Evolutionary conservation across 495 filamentous ascomycete species (phyloP).

Genomic region (Penicillium goetzii): DNA sequence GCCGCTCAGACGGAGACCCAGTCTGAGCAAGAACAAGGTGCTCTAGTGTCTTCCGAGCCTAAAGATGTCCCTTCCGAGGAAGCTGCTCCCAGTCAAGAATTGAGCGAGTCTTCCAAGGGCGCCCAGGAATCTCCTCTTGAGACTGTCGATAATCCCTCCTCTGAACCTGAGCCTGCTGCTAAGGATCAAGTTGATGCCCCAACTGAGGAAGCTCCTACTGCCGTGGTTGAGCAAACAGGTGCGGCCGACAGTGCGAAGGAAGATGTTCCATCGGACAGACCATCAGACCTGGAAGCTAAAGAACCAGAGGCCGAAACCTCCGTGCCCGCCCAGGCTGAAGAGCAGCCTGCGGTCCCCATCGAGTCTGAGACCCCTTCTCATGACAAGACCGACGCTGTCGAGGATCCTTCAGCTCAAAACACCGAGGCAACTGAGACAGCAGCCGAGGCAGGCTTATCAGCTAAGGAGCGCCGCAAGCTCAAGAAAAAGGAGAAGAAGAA

Average conservation of each 20-base stretch:
- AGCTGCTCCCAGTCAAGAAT: slow-evolving; percentile 10
- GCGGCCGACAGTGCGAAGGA: background rate
- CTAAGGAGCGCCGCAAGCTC: slow-evolving; percentile 35
- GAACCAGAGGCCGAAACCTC: background rate
- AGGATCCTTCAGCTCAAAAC: slow-evolving; percentile 18
- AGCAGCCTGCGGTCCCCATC: background rate
- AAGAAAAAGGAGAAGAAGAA: slow-evolving; percentile 54
- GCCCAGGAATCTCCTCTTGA: background rate
- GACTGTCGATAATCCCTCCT: slow-evolving; percentile 7
- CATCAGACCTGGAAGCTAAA: background rate
- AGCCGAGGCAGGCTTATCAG: slow-evolving; percentile 23
- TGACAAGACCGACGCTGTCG: slow-evolving; percentile 10
- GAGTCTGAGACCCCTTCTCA: slow-evolving; percentile 1
- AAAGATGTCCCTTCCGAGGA: background rate
- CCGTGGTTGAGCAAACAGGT: background rate
- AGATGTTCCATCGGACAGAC: background rate
- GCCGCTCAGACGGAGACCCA: slow-evolving; percentile 4
- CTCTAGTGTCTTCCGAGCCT: background rate
- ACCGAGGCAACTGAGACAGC: slow-evolving; percentile 19
- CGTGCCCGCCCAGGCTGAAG: slow-evolving; percentile 4
- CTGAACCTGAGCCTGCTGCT: background rate
- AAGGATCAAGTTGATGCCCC: slow-evolving; percentile 11
- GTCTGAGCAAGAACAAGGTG: slow-evolving; percentile 5
- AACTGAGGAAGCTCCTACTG: background rate
- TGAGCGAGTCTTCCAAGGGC: slow-evolving; percentile 5